phyloP scores from a whole-genome alignment of 345 rosid species.

The Lumnitzera littorea region DNA sequence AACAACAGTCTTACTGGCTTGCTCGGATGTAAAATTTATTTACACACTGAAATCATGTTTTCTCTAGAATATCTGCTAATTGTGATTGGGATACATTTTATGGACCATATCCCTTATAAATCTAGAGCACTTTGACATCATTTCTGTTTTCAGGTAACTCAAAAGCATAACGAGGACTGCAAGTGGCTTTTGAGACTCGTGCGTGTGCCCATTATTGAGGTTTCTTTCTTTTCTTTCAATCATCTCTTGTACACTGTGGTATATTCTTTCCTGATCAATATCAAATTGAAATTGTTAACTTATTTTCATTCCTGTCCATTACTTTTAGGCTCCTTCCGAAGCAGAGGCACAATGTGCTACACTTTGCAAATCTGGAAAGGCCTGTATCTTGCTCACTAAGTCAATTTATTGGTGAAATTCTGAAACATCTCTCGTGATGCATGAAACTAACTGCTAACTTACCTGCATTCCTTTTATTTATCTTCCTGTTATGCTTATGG shows the following conservation, averaged over 20 bases:
- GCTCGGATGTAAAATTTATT: too few species aligned
- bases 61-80: too few species aligned
- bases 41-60: too few species aligned
- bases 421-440: too few species aligned
- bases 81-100: too few species aligned
- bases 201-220: slow-evolving; percentile 95
- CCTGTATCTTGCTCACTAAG: slow-evolving; percentile 16
- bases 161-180: slow-evolving; percentile 90
- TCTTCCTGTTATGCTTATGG: too few species aligned
- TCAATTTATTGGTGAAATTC: too few species aligned
- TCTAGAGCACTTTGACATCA: too few species aligned
- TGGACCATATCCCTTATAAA: too few species aligned
- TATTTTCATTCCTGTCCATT: too few species aligned
- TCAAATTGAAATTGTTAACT: too few species aligned
- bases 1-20: too few species aligned
- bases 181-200: slow-evolving; percentile 71
- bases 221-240: slow-evolving; percentile 4
- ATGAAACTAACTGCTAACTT: background rate
- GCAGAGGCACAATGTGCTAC: slow-evolving; percentile 95
- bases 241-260: background rate
- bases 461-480: background rate
- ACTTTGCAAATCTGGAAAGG: slow-evolving; percentile 86
- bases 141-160: slow-evolving; percentile 53
- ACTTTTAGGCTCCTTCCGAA: slow-evolving; percentile 71
- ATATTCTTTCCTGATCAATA: slow-evolving; percentile 11